phyloP scores from a whole-genome alignment of 768 basidiomycete genomes.

The Gloeophyllum trabeum region DNA sequence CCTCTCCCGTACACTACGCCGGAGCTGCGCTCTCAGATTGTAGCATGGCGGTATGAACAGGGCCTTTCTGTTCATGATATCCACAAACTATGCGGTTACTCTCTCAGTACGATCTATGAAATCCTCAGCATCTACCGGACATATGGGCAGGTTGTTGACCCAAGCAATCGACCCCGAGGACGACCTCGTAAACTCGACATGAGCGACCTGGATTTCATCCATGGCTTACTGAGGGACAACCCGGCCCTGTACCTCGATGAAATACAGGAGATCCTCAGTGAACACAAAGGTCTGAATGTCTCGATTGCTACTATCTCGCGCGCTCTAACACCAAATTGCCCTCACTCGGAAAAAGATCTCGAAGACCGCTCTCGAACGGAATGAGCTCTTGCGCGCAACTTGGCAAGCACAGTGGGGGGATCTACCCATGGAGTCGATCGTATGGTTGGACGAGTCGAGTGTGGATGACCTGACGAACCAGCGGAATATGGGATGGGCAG shows the following conservation, averaged over 20 bases:
- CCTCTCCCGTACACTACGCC: too few species aligned
- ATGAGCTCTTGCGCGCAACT: slow-evolving; percentile 2
- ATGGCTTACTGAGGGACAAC: slow-evolving; percentile 12
- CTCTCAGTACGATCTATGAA: slow-evolving; percentile 7
- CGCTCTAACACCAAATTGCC: slow-evolving; percentile 5
- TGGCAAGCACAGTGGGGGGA: slow-evolving; percentile 14
- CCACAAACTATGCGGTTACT: background rate
- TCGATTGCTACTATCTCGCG: slow-evolving; percentile 3
- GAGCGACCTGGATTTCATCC: slow-evolving; percentile 13
- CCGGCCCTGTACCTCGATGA: slow-evolving; percentile 9
- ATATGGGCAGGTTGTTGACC: slow-evolving; percentile 10
- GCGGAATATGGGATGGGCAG: background rate
- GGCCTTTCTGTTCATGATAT: background rate
- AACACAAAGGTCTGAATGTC: background rate
- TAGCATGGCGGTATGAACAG: background rate
- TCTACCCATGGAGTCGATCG: slow-evolving; percentile 4
- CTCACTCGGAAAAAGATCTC: slow-evolving; percentile 9
- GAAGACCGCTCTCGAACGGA: slow-evolving; percentile 6
- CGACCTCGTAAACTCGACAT: slow-evolving; percentile 9
- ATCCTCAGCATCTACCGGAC: slow-evolving; percentile 9
- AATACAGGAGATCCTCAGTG: slow-evolving; percentile 3
- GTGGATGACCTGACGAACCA: slow-evolving; percentile 6
- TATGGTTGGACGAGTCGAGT: slow-evolving; percentile 13
- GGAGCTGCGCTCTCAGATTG: too few species aligned
- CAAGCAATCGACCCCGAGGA: slow-evolving; percentile 9